Conservation (phyloP, 306 rosid species). For the Acmispon strigosus region DNA sequence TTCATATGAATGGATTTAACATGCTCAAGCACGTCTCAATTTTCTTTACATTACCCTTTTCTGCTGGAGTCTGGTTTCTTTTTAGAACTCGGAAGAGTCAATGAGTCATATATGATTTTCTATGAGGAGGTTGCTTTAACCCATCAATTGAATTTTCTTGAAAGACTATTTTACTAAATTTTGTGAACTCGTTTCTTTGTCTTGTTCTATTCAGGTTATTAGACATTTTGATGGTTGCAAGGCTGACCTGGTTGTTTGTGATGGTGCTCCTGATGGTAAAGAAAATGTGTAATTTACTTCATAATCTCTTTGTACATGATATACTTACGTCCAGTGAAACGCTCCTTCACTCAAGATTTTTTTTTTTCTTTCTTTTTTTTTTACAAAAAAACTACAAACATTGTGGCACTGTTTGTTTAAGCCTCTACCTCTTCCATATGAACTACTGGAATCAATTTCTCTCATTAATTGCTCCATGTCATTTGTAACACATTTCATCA, state of each 20-base stretch:
- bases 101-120: not conserved
- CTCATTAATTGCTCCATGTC: not conserved
- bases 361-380: not conserved
- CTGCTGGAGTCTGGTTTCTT: not conserved
- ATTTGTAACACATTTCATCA: not conserved
- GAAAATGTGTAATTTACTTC: conserved; percentile 8
- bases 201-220: conserved; percentile 61
- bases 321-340: not conserved
- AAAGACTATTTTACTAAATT: not conserved
- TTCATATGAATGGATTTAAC: not conserved
- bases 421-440: not conserved
- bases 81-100: not conserved
- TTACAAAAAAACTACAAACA: not conserved
- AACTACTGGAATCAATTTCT: not conserved
- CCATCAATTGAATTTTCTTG: not conserved
- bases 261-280: conserved; percentile 98
- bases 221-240: conserved; percentile 97
- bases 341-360: not conserved
- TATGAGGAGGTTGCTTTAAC: not conserved
- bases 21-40: not conserved
- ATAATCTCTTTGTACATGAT: not conserved
- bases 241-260: conserved; percentile 97
- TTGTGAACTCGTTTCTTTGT: not conserved
- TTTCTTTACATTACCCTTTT: not conserved
- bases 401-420: not conserved